These are phyloP conservation scores for Citrullus mucosospermus DNA, from an alignment of 306 rosid species.

Conservation along the genomic window DNA sequence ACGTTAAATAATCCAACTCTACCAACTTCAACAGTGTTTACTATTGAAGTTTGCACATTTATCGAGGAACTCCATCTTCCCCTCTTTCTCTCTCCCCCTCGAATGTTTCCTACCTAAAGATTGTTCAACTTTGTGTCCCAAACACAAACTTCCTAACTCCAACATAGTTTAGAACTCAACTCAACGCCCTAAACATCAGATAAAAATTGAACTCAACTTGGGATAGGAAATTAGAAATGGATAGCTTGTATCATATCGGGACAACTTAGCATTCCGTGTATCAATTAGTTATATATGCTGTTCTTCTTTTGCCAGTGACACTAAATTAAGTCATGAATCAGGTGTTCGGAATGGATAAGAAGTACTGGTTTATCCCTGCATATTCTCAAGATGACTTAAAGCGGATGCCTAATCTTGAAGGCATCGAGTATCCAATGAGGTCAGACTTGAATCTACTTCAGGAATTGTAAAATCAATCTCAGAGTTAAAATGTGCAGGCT, in stretches of 20 bases:
- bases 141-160: too few species aligned
- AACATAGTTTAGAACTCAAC: too few species aligned
- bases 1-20: too few species aligned
- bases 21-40: too few species aligned
- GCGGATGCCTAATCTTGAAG: slow-evolving; percentile 42
- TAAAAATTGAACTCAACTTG: neutral
- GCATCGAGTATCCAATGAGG: slow-evolving; percentile 46
- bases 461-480: slow-evolving; percentile 21
- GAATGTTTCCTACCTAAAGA: too few species aligned
- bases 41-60: too few species aligned
- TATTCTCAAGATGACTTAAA: slow-evolving; percentile 50
- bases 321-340: slow-evolving; percentile 15
- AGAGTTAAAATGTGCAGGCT: neutral
- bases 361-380: slow-evolving; percentile 60
- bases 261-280: neutral
- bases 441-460: slow-evolving; percentile 34
- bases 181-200: too few species aligned
- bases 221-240: neutral
- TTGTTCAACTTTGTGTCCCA: too few species aligned
- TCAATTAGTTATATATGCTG: neutral
- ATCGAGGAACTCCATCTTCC: too few species aligned
- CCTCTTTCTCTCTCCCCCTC: too few species aligned
- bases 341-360: slow-evolving; percentile 51
- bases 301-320: neutral
- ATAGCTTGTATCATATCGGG: neutral